Percentiles rank a stretch among this genome's conserved stretches.
These are phyloP conservation scores for Collybia nuda DNA, from an alignment of 768 basidiomycete genomes.

Conservation along the genomic window DNA sequence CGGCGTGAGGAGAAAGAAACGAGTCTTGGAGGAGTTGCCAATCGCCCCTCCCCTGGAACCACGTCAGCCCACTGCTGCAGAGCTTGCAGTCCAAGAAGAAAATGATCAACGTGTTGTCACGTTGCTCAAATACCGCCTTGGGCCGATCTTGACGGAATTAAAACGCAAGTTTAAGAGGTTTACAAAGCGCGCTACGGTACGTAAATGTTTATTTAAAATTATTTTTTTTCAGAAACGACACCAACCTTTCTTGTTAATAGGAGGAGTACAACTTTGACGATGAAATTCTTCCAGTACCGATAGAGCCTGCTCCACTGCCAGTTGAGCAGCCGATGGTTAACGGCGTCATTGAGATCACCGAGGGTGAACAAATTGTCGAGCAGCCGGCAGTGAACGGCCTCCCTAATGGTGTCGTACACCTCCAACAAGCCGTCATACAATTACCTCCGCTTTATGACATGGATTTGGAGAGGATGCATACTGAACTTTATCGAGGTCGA, in stretches of 20 bases:
- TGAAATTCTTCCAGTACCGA: conserved; percentile 13
- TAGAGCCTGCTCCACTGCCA: conserved; percentile 22
- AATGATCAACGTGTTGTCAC: conserved; percentile 78
- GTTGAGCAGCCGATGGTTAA: conserved; percentile 37
- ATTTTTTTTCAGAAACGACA: conserved; percentile 3
- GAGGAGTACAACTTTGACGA: conserved; percentile 71
- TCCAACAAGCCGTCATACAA: conserved; percentile 31
- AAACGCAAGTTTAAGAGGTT: conserved; percentile 93
- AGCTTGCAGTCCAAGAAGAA: conserved; percentile 80
- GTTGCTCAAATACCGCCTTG: conserved; percentile 86
- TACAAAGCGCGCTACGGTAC: conserved; percentile 73
- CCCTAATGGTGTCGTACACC: conserved; percentile 34
- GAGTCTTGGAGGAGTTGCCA: conserved; percentile 82
- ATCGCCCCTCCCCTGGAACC: conserved; percentile 91
- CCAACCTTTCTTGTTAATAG: conserved; percentile 33
- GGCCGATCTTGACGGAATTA: conserved; percentile 83
- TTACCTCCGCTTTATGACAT: conserved; percentile 71
- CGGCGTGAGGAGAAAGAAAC: conserved; percentile 78
- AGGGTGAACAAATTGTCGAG: conserved; percentile 28
- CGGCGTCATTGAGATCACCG: conserved; percentile 43
- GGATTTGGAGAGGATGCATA: conserved; percentile 91
- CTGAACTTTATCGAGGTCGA: conserved; percentile 76
- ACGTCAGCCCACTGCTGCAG: conserved; percentile 74
- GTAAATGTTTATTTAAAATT: conserved; percentile 28
- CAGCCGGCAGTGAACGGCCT: conserved; percentile 28